Evolutionary conservation across 495 filamentous ascomycete genomes (phyloP), one percentile per base, ranked within the genome.

Genomic region (Astrothelium macrocarpum): DNA sequence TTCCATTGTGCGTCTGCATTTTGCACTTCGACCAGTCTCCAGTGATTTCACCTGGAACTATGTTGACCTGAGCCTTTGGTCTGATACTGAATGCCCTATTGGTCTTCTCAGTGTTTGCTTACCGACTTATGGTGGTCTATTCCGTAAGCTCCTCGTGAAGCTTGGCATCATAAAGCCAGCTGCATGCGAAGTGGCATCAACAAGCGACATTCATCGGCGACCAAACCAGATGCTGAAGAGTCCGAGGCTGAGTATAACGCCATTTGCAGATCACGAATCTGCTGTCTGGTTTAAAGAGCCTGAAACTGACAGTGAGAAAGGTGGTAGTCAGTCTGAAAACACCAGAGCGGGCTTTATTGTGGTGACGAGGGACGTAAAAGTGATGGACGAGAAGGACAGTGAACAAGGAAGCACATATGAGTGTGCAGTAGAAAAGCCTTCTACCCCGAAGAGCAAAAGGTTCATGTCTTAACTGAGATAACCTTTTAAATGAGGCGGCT

Each of bases 1-100:
- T 56, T 56, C 49, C 25, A 56, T 56, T 9, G 49, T 56, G 16
- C 20, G 49, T 7, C 25, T 56, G 0, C 20, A 26, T 56, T 56
- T 9, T 56, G 49, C 49, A 9, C 49, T 56, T 9, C 4, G 29
- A 29, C 49, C 49, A 28, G 49, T 56, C 20, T 56, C 49, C 25
- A 29, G 49, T 16, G 49, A 56, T 29, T 56, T 56, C 49, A 56
- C 49, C 20, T 56, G 49, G 49, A 56, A 56, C 25, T 56, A 56
- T 16, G 49, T 56, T 29, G 49, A 56, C 25, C 49, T 56, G 20
- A 29, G 49, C 49, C 49, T 56, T 25, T 56, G 49, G 49, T 56
- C 49, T 29, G 49, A 56, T 56, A 56, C 49, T 11, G 49, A 56
- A 56, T 12, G 23, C 23, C 49, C 49, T 2, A 56, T 56, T 16